A percentile compares a stretch with the other conserved stretches of the same genome.
phyloP scores from a whole-genome alignment of 129 eudicot genomes.

The Helianthus annuus region DNA sequence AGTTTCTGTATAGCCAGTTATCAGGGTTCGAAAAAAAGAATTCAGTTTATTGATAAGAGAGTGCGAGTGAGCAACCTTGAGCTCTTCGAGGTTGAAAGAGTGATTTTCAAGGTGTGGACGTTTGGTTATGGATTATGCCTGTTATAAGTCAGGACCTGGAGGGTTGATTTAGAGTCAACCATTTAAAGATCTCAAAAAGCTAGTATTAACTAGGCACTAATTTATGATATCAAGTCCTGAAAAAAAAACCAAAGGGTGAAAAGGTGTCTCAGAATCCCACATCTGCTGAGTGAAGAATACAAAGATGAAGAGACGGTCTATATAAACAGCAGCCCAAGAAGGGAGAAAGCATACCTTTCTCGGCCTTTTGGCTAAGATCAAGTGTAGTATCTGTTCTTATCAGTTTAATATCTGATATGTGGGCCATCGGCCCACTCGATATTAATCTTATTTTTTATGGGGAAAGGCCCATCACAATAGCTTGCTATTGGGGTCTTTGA shows the following conservation, averaged over 20 bases:
- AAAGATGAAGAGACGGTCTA: not conserved
- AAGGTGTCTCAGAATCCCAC: too few relatives aligned
- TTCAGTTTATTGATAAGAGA: too few relatives aligned
- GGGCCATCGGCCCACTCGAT: constrained; percentile 33
- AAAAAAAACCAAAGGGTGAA: too few relatives aligned
- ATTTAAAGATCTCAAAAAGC: too few relatives aligned
- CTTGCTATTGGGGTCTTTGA: constrained; percentile 26
- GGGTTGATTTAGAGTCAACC: too few relatives aligned
- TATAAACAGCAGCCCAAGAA: not conserved
- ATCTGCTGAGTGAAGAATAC: too few relatives aligned
- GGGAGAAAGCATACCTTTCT: constrained; percentile 54
- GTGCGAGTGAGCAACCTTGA: too few relatives aligned
- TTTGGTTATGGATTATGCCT: not conserved
- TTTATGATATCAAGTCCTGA: too few relatives aligned
- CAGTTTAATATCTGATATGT: constrained; percentile 45
- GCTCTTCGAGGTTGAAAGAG: too few relatives aligned
- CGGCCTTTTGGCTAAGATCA: constrained; percentile 91
- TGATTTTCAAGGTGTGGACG: too few relatives aligned
- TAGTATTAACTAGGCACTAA: too few relatives aligned
- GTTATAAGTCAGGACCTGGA: too few relatives aligned
- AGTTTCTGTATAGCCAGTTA: not conserved
- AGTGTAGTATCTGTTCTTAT: constrained; percentile 87
- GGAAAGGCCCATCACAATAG: constrained; percentile 16
- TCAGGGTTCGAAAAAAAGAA: not conserved
- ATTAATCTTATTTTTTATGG: constrained; percentile 29